phyloP scores from a whole-genome alignment of 139 green algal genomes.

The Chlorella sp. region DNA sequence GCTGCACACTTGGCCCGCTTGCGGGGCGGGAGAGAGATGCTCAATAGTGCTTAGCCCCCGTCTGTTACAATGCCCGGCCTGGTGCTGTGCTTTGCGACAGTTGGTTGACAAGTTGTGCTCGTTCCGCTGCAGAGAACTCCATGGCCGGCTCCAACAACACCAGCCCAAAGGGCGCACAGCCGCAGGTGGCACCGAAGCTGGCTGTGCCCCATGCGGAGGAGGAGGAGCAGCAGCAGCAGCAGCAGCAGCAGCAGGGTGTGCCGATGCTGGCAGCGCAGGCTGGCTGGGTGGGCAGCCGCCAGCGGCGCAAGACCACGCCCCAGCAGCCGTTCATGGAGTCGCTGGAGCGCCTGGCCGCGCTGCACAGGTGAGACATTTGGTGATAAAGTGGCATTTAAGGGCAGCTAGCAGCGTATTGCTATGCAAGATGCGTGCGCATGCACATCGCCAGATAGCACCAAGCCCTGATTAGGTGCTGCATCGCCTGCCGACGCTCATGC shows the following conservation, averaged over 20 bases:
- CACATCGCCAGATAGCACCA: too few relatives aligned
- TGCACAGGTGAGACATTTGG: constrained; percentile 9
- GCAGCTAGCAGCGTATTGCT: not conserved
- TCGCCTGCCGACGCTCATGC: not conserved
- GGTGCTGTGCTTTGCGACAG: not conserved
- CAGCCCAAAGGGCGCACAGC: not conserved
- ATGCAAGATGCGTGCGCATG: too few relatives aligned
- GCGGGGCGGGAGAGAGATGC: not conserved
- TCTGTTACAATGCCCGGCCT: not conserved
- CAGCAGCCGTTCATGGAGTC: not conserved
- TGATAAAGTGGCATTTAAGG: too few relatives aligned
- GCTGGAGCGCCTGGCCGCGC: not conserved
- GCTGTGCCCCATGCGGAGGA: too few relatives aligned
- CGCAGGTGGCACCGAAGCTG: not conserved
- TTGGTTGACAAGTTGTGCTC: not conserved
- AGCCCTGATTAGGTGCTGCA: too few relatives aligned
- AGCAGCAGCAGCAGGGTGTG: not conserved
- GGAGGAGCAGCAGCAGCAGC: not conserved
- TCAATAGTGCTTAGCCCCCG: too few relatives aligned
- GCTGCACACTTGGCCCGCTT: too few relatives aligned
- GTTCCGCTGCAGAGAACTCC: not conserved
- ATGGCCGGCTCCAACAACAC: not conserved
- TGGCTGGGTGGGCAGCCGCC: not conserved
- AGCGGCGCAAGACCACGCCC: not conserved
- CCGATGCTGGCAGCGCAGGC: too few relatives aligned